Evolutionary conservation across 2,329 filamentous ascomycete genomes (phyloP), one percentile per base, ranked within the genome.

Genomic region (Lasiodiplodia sp.): DNA sequence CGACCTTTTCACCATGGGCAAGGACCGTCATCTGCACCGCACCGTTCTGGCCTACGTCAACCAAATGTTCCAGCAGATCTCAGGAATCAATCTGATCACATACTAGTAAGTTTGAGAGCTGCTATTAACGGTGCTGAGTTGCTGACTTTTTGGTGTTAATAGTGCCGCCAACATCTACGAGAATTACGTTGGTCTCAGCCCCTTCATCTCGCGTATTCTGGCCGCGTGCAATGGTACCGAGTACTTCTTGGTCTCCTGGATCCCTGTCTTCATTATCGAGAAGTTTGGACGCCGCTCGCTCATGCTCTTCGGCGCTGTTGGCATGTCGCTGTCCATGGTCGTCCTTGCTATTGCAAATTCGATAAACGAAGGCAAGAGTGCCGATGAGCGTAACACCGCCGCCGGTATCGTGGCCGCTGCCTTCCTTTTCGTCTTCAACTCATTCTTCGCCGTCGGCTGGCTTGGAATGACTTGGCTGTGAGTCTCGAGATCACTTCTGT

Each of bases 371-470:
- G 64, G 64, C 12, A 69, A 70, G 44, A 64, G n/a, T 4, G 67
- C 21, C 10, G 57, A 21, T 6, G 66, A 62, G 12, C 31, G 57
- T n/a, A 69, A 70, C n/a, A 53, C 67, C 21, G 67, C 31, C 12
- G 69, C 62, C 18, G 62, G 60, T 28, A 65, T 70, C 37, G 68
- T 69, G 5, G 79, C 81, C 21, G 82, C 94, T 85, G 92, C 96
- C 70, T 95, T 96, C 83, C 94, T 97, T 77, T 91, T 91, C 82
- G 91, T 97, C 82, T 96, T 94, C 86, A 94, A 97, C 85, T 93
- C 92, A 85, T 96, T 91, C 86, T 97, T 97, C 79, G 93, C 93
- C 70, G 88, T 88, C 71, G 96, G 93, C 72, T 97, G 93, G 93
- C 85, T 74, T 83, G 87, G 87, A 78, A 86, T 75, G 87, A 96